Evolutionary conservation across 257 asterid species (phyloP), one percentile per base, ranked within the genome.

Genomic region (Fraxinus americana): DNA sequence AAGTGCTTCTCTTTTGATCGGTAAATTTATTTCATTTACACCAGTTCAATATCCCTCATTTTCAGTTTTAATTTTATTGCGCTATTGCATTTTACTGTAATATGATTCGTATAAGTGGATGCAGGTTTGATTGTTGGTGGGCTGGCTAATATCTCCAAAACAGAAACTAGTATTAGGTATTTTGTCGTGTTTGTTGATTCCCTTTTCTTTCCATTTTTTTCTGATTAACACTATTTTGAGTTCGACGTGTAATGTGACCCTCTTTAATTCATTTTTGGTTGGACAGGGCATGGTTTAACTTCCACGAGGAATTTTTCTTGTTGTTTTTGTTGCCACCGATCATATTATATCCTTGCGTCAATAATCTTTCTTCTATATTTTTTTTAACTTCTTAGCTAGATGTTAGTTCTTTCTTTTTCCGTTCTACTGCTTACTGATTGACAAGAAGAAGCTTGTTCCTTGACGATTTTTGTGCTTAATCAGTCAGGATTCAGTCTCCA

Each of bases 231-330:
- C 29, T 72, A 52, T 43, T 75, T 67, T 48, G 13, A 50, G 77
- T 21, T 25, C 63, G 35, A 59, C 3, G 80, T 19, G n/a, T 67
- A 54, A 39, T 76, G 65, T n/a, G 19, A 23, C 72, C 75, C 43
- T 71, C 41, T 67, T 67, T 48, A 30, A 71, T 73, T 27, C 45
- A 2, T 74, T 83, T 29, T 81, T 83, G 74, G 50, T 69, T 83
- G 86, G 65, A 85, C 88, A 93, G 99, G 97, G 79, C 97, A 27
- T 96, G 99, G 99, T 96, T 96, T 85, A 96, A 96, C 91, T 96
- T 96, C 85, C 99, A 96, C 80, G 99, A 96, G 87, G 99, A 96
- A 88, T 96, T 96, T 77, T 96, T 96, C 92, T 91, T 96, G 91
- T 83, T 96, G 89, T 96, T 96, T 86, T 80, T 96, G 87, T 83